Evolutionary conservation across 2,329 filamentous ascomycete species (phyloP), one percentile per base, ranked within the genome.

Genomic region (Atkinsonella texensis): DNA sequence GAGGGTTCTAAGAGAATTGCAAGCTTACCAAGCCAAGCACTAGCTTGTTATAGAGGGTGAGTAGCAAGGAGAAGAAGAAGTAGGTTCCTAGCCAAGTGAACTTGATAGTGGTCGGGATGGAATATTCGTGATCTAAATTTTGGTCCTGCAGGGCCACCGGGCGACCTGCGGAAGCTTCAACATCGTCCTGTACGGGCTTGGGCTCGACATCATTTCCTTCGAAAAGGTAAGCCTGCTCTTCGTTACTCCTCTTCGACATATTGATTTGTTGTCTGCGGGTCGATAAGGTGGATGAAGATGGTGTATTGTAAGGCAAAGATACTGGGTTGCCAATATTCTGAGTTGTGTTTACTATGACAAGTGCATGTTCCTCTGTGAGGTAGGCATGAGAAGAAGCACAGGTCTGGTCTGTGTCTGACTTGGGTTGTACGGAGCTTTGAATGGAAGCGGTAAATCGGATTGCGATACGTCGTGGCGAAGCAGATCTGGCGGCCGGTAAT

Each of bases 11-110:
- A 18, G 13, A 20, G 12, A 5, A 40, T 45, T n/a, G 33, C 10
- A 43, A 66, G 7, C 69, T 58, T 61, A 74, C 73, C 62, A 70
- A 70, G 58, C 73, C 73, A 52, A 81, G 64, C 20, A 81, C 74
- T 32, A 77, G 68, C 63, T 81, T 81, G 67, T 81, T 81, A 62
- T 79, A 80, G 20, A 81, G 68, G 8, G 77, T 81, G 51, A 81
- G 64, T 52, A 68, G 57, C 20, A 72, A 60, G 17, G 69, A 71
- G 58, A 71, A 70, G 59, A 74, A 67, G 60, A 79, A 79, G 61
- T 79, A 79, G 52, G 72, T 68, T 31, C 70, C 71, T 32, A 76
- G 63, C 70, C 73, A 75, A 49, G 70, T 66, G 55, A 75, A 73
- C 62, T 75, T 75, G 62, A 71, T 67, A 35, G 66, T 66, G 53